Evolutionary conservation across 2,329 filamentous ascomycete genomes (phyloP).

Genomic region (Atkinsonella texensis): DNA sequence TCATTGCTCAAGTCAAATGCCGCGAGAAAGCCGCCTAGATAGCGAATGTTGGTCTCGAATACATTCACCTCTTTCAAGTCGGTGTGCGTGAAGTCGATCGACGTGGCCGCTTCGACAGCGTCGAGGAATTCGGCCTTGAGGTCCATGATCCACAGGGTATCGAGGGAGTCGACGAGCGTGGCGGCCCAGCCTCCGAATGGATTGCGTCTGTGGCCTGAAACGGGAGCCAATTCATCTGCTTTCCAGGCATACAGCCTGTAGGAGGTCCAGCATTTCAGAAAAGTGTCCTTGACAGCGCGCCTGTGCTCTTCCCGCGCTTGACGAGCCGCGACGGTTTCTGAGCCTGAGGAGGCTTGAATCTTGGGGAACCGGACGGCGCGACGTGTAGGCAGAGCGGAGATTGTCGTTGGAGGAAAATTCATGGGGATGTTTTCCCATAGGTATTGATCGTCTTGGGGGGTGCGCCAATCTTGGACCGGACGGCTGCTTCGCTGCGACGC

Average conservation of each 20-base stretch:
- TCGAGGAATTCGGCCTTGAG: slow-evolving; percentile 42
- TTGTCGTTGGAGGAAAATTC: background rate
- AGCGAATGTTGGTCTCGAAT: slow-evolving; percentile 44
- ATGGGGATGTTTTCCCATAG: background rate
- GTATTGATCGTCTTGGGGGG: background rate
- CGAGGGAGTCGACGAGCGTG: slow-evolving; percentile 46
- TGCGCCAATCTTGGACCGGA: background rate
- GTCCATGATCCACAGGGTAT: slow-evolving; percentile 51
- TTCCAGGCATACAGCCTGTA: slow-evolving; percentile 41
- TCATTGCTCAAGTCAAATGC: slow-evolving; percentile 38
- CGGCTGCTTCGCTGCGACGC: background rate
- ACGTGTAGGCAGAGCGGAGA: background rate
- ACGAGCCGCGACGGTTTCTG: background rate
- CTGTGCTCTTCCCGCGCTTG: slow-evolving; percentile 20
- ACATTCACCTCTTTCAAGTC: slow-evolving; percentile 28
- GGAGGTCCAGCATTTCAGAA: slow-evolving; percentile 32
- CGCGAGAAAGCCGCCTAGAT: slow-evolving; percentile 37
- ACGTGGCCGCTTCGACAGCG: slow-evolving; percentile 35
- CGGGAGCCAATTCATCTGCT: slow-evolving; percentile 37
- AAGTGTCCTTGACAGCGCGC: slow-evolving; percentile 29
- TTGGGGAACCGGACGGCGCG: background rate
- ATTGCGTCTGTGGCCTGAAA: slow-evolving; percentile 32
- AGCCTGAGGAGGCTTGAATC: background rate
- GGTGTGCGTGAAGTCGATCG: slow-evolving; percentile 39
- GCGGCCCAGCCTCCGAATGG: slow-evolving; percentile 44